Conservation (phyloP, 2,329 filamentous ascomycete species). For the Colletotrichum neosansevieriae region DNA sequence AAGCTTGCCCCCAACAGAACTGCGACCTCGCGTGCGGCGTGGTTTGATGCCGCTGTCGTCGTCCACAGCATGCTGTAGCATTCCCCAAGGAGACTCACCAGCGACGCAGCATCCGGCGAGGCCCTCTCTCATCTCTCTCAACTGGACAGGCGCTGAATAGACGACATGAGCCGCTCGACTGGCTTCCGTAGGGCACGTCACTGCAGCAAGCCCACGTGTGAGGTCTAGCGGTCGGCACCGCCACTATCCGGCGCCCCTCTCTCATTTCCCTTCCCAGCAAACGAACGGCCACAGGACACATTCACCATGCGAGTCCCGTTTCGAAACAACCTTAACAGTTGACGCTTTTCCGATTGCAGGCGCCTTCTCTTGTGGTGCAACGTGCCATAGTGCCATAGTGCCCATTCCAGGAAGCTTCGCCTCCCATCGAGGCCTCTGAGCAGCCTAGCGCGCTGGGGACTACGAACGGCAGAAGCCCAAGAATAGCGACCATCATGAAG, state of each 20-base stretch:
- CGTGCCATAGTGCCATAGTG: constrained; percentile 2
- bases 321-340: constrained; percentile 39
- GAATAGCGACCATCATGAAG: constrained; percentile 16
- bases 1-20: constrained; percentile 10
- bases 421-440: constrained; percentile 8
- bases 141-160: not conserved
- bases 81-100: not conserved
- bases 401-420: constrained; percentile 29
- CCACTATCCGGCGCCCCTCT: constrained; percentile 29
- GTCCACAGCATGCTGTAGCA: constrained; percentile 7
- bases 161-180: constrained; percentile 7
- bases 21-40: constrained; percentile 15
- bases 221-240: constrained; percentile 28
- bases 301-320: constrained; percentile 33
- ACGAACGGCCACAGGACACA: constrained; percentile 26
- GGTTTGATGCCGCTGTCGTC: not conserved
- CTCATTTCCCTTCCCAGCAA: constrained; percentile 30
- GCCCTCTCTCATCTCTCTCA: constrained; percentile 2
- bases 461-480: constrained; percentile 10
- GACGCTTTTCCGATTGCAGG: constrained; percentile 24
- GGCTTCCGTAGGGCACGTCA: constrained; percentile 8
- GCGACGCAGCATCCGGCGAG: constrained; percentile 10
- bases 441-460: constrained; percentile 22
- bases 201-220: constrained; percentile 14
- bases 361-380: not conserved